phyloP scores from a whole-genome alignment of 768 basidiomycete species.

The Serendipita sp. region DNA sequence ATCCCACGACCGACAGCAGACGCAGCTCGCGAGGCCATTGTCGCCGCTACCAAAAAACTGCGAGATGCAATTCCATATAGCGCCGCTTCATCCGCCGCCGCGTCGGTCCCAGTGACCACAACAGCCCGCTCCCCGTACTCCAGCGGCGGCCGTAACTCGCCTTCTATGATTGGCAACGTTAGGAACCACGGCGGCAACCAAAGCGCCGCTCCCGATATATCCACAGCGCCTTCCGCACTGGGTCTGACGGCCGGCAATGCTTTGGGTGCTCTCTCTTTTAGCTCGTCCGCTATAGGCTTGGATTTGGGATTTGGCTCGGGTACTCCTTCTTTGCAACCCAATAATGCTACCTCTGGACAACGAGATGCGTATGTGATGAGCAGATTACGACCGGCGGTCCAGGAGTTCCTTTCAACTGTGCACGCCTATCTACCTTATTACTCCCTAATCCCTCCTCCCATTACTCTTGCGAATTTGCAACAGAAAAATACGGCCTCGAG shows the following conservation, averaged over 20 bases:
- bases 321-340: background rate
- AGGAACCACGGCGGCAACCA: background rate
- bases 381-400: slow-evolving; percentile 55
- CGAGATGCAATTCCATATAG: slow-evolving; percentile 77
- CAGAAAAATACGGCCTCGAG: slow-evolving; percentile 32
- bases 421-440: slow-evolving; percentile 78
- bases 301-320: background rate
- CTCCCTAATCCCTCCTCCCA: slow-evolving; percentile 32
- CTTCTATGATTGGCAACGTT: background rate
- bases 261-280: slow-evolving; percentile 11
- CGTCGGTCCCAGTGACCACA: slow-evolving; percentile 19
- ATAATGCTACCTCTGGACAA: slow-evolving; percentile 33
- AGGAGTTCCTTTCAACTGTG: slow-evolving; percentile 61
- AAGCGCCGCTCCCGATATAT: background rate
- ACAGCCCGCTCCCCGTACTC: slow-evolving; percentile 19
- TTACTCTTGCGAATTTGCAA: slow-evolving; percentile 15
- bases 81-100: slow-evolving; percentile 19
- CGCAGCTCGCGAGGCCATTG: slow-evolving; percentile 50
- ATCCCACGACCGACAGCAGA: slow-evolving; percentile 77
- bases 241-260: slow-evolving; percentile 15
- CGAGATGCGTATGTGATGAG: slow-evolving; percentile 66
- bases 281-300: background rate
- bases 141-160: background rate
- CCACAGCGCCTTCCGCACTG: slow-evolving; percentile 10
- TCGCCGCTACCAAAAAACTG: slow-evolving; percentile 52